Base-by-base conservation (phyloP, 2,329 filamentous ascomycete genomes). In the Ceratocystis variospora region DNA sequence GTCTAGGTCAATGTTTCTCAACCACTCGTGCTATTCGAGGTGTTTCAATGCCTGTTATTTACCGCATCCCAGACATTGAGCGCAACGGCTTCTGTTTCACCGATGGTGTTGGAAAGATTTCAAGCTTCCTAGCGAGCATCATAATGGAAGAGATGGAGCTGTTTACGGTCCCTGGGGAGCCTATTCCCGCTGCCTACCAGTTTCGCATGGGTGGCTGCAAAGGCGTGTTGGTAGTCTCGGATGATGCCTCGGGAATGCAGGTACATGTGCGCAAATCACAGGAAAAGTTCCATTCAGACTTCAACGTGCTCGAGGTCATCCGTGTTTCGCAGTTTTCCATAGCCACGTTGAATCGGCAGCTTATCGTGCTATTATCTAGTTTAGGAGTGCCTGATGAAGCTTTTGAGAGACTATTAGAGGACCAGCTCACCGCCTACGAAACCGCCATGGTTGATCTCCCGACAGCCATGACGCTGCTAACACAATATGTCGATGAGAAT, bases 91-190 rank as follows among this genome's bases (percentile, higher is more conserved):
- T 84, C 72, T 87, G 79, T 68, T 99, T 97, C 73, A 94, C 89
- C 0, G 94, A 99, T 72, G 94, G 94, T 0, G 89, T 97, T 2
- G 94, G 94, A 1, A 95, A 90, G 73, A 90, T 99, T n/a, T 96
- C 93, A 0, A 76, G 76, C 0, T 86, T 89, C 68, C 78, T 96
- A 25, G 89, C 91, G 0, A 78, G 84, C 33, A 83, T 94, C 75
- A 84, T 95, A 57, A 82, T 86, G 7, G 77, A 83, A 15, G 87
- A 94, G 69, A 83, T 95, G 68, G 81, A 81, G 0, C 75, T 81
- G 1, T 76, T 79, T 1, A 50, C 61, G 4, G 37, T 31, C 17
- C 63, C 63, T 1, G 66, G 66, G 4, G 63, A 68, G 44, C 66
- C 66, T 12, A 77, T 83, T 4, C 92, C 94, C 0, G 96, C 91